Evolutionary conservation across 2,329 filamentous ascomycete genomes (phyloP).

Genomic region (Domatiomyces catenatus): DNA sequence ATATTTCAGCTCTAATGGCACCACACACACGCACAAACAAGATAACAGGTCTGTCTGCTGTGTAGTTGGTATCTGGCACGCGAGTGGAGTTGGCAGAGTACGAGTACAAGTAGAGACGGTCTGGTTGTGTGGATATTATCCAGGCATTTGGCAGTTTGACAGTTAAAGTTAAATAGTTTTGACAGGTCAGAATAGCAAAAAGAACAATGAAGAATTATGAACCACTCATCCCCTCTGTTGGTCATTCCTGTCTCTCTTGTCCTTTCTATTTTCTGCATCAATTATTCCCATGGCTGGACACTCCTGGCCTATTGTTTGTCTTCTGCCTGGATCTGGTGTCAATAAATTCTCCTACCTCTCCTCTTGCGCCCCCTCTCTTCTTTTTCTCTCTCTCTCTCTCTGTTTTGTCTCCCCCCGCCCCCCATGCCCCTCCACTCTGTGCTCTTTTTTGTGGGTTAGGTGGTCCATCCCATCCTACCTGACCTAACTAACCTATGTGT

Average conservation of each 20-base stretch:
- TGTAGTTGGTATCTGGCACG: neutral
- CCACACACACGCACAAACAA: neutral
- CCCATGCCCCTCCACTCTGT: too few species aligned
- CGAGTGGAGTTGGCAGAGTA: neutral
- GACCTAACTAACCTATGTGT: too few species aligned
- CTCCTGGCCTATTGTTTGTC: neutral
- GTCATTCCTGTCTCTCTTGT: neutral
- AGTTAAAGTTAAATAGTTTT: neutral
- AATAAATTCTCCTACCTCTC: neutral
- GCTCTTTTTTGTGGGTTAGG: too few species aligned
- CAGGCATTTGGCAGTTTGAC: neutral
- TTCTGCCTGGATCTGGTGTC: neutral
- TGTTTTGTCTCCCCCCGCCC: too few species aligned
- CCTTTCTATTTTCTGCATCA: neutral
- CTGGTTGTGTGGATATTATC: too few species aligned
- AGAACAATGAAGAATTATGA: neutral
- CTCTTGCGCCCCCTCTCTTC: too few species aligned
- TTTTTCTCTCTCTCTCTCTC: too few species aligned
- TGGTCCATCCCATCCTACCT: too few species aligned
- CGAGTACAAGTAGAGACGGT: neutral
- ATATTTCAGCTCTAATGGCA: neutral
- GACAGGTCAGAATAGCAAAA: neutral
- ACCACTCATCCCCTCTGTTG: neutral
- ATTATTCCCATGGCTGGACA: neutral
- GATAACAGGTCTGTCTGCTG: neutral